These are phyloP conservation scores for Eimeria falciformis DNA, from an alignment of 169 alveolate genomes.

Conservation along the genomic window DNA sequence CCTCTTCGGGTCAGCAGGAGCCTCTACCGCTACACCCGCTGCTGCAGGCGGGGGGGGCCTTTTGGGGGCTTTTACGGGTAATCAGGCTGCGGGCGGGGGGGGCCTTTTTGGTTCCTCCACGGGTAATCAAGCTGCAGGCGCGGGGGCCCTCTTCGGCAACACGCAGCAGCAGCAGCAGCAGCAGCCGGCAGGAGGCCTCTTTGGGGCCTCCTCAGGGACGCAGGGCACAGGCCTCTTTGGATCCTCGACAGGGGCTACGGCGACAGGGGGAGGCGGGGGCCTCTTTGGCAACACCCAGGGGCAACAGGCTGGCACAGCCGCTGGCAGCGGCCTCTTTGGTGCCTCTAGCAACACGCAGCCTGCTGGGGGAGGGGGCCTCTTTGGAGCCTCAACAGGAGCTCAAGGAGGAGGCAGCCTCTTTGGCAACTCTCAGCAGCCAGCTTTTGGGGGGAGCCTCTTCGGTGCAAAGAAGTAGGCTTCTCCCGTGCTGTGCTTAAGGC, in stretches of 20 bases:
- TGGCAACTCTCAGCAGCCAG: conserved; percentile 35
- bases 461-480: neutral
- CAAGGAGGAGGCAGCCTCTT: conserved; percentile 2
- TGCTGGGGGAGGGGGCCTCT: conserved; percentile 25
- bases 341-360: neutral
- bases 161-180: neutral
- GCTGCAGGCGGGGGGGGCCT: conserved; percentile 13
- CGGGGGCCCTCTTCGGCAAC: conserved; percentile 1
- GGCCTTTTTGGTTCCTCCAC: conserved; percentile 19
- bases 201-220: conserved; percentile 3
- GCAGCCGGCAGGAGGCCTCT: conserved; percentile 1
- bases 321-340: neutral
- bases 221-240: conserved; percentile 21
- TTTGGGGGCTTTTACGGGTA: neutral
- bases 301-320: neutral
- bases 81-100: conserved; percentile 11
- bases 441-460: conserved; percentile 1
- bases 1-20: neutral
- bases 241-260: conserved; percentile 8
- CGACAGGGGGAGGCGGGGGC: conserved; percentile 10
- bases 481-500: neutral
- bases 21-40: neutral
- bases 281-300: neutral
- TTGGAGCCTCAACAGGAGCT: neutral
- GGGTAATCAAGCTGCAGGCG: neutral